Evolutionary conservation across 164 flowering plant species (phyloP).

Genomic region (Warburgia ugandensis): DNA sequence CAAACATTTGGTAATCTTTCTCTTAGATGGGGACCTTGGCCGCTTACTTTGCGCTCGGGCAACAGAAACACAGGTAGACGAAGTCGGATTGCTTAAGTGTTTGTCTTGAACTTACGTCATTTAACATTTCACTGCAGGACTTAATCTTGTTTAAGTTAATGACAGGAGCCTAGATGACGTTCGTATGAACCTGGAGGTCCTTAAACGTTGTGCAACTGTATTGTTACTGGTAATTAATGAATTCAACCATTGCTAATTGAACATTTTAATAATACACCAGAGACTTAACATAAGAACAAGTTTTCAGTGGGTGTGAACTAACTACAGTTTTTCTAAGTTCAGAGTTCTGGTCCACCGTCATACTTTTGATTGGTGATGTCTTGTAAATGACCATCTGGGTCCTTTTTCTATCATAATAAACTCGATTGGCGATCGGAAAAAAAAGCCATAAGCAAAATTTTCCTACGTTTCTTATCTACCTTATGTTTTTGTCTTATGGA

Average conservation of each 20-base stretch:
- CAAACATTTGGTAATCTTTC: not conserved
- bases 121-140: not conserved
- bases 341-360: too few relatives aligned
- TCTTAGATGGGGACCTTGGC: slow-evolving; percentile 80
- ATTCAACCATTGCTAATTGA: not conserved
- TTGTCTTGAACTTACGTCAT: too few relatives aligned
- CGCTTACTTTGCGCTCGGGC: slow-evolving; percentile 76
- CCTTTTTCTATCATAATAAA: too few relatives aligned
- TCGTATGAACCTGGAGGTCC: slow-evolving; percentile 80
- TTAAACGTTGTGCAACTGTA: slow-evolving; percentile 84
- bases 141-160: not conserved
- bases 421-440: too few relatives aligned
- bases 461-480: not conserved
- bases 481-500: not conserved
- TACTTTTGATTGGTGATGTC: too few relatives aligned
- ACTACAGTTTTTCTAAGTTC: too few relatives aligned
- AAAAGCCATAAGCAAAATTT: too few relatives aligned
- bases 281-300: too few relatives aligned
- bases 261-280: not conserved
- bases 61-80: slow-evolving; percentile 74
- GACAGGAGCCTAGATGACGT: slow-evolving; percentile 89
- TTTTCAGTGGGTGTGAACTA: too few relatives aligned
- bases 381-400: too few relatives aligned
- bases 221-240: slow-evolving; percentile 51
- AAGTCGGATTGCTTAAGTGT: not conserved